Evolutionary conservation across 805 yeast genomes (phyloP).

Genomic region (Lipomyces orientalis): DNA sequence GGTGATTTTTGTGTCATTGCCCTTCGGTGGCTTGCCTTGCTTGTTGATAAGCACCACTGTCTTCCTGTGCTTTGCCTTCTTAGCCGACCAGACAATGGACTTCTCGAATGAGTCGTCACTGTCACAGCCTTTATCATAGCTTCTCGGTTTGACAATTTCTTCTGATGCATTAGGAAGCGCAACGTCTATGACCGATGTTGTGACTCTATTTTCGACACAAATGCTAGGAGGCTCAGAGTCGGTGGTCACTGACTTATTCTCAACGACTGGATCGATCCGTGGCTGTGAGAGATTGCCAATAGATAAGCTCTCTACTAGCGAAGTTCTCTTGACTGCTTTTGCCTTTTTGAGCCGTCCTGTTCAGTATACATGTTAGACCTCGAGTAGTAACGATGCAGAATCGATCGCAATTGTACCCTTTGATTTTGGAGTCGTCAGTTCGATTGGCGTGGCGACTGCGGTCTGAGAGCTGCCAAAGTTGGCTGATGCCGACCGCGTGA

Average conservation of each 20-base stretch:
- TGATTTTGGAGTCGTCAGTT: constrained; percentile 7
- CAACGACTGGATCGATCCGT: not conserved
- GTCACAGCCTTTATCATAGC: constrained; percentile 13
- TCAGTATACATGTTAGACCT: not conserved
- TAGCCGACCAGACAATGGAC: constrained; percentile 34
- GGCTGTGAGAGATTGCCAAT: not conserved
- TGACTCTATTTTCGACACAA: not conserved
- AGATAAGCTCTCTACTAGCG: constrained; percentile 1
- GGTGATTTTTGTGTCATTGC: constrained; percentile 20
- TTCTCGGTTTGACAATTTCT: not conserved
- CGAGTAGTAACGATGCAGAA: not conserved
- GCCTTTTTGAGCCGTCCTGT: not conserved
- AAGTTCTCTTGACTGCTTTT: not conserved
- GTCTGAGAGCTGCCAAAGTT: not conserved
- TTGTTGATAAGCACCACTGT: constrained; percentile 1
- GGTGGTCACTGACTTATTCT: not conserved
- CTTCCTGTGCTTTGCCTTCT: constrained; percentile 14
- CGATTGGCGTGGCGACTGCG: not conserved
- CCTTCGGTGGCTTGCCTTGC: constrained; percentile 6
- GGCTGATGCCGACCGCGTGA: constrained; percentile 20
- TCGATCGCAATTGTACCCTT: not conserved
- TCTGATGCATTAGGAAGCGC: not conserved
- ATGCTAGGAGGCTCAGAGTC: not conserved
- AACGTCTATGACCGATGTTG: not conserved
- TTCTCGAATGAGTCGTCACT: constrained; percentile 31